Base-by-base conservation (phyloP, 2,329 filamentous ascomycete species). In the Aureobasidium namibiae region DNA sequence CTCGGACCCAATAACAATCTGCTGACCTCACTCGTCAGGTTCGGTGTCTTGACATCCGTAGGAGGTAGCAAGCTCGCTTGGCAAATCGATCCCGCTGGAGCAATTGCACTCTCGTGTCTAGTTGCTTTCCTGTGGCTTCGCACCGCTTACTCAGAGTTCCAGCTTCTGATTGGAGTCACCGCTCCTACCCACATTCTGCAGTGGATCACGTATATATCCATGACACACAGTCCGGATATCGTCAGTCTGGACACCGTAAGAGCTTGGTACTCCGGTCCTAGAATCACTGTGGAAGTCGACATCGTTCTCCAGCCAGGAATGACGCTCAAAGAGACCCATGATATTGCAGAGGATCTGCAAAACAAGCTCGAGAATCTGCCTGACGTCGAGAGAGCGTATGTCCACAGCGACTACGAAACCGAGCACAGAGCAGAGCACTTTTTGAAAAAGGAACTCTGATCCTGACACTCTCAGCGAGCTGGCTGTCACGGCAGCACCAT, bases 381-480 rank as follows among this genome's bases (percentile, higher is more conserved):
- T 0, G 87, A 96, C 70, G 86, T 97, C 10, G 94, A 97, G 80
- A 79, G 94, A 61, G 91, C 91, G 0, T 97, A 96, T 70, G 94
- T 97, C 21, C 94, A 99, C 72, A 92, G 96, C 18, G 94, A 99
- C 73, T 97, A 95, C 67, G 94, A 97, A 77, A 96, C 92, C 4
- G 91, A 88, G 18, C 94, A 97, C 73, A 92, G 94, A 73, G 92
- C 92, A 0, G 92, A 96, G 77, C 92, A 87, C 70, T 85, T 82
- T 63, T 72, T 83, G 70, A 86, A 86, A 72, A 86, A 86, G 74
- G 83, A 86, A 65, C 67, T 86, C 48, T 85, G 70, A 60, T 52
- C 7, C 8, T 42, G 14, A 26, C 13, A 8, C 14, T 45, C 26
- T 11, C 42, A 29, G 42, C 42, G 23, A 9, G 26, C 26, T 9